phyloP scores from a whole-genome alignment of 768 basidiomycete species.

The Tricholoma matsutake region DNA sequence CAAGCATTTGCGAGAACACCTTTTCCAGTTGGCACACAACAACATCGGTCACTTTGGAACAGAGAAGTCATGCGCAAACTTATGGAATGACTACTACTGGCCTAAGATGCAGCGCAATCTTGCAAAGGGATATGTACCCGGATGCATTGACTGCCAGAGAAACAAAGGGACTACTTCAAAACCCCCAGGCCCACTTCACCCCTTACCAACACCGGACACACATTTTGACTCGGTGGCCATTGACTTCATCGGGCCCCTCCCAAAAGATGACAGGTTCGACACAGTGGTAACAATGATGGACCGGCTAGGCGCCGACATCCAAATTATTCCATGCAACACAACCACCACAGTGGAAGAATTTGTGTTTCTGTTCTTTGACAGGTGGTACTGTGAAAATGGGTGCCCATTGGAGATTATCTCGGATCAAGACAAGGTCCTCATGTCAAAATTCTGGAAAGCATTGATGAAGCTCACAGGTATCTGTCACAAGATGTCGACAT shows the following conservation, averaged over 20 bases:
- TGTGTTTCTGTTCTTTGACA: constrained; percentile 22
- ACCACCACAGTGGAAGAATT: constrained; percentile 18
- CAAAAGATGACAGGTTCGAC: constrained; percentile 26
- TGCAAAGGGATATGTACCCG: no score
- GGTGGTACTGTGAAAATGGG: constrained; percentile 31
- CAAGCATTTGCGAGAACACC: no score
- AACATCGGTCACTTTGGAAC: no score
- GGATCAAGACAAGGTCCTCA: constrained; percentile 32
- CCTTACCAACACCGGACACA: not conserved
- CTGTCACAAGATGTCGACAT: constrained; percentile 1
- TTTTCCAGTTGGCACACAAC: no score
- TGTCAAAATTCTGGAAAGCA: constrained; percentile 15
- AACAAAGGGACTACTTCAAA: no score
- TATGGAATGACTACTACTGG: no score
- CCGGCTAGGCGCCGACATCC: constrained; percentile 10
- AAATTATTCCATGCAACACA: constrained; percentile 5
- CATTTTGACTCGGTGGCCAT: no score
- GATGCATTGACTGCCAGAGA: no score
- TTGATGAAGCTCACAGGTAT: not conserved
- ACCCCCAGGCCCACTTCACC: not conserved
- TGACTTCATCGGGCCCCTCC: constrained; percentile 3
- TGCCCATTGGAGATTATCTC: constrained; percentile 26
- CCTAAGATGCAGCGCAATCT: no score
- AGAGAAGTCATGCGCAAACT: no score
- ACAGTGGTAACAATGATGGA: constrained; percentile 17